Base-by-base conservation (phyloP, 768 basidiomycete genomes). In the Piloderma croceum region DNA sequence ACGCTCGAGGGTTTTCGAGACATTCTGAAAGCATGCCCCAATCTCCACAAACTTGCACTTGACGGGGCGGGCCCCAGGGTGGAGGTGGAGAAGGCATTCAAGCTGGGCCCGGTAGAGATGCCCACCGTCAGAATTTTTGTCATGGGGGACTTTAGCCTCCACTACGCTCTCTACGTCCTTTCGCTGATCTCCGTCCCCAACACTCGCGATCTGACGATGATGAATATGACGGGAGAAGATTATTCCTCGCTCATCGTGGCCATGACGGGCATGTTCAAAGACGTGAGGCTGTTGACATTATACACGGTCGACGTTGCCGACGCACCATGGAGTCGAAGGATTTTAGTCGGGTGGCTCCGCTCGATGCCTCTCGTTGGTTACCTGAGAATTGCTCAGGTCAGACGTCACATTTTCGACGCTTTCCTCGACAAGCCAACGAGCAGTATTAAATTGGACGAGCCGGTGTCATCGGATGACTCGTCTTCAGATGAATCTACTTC, bases 41-140 rank as follows among this genome's bases (percentile, higher is more conserved):
- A 58, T 6, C 55, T 88, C 19, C 56, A 57, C 38, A 79, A 77
- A 39, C 65, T 88, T 31, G 65, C 73, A 13, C 51, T 87, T 24
- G 77, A 83, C 51, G 76, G 76, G 36, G 81, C 79, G 20, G 80
- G 81, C 5, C 81, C 83, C 17, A 56, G 31, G 45, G 53, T 39
- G 66, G 53, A 48, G 42, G 54, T 36, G 45, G 55, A 36, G 51
- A 51, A 23, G 53, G 54, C 18, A 34, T 47, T 36, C 4, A 38
- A 31, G 20, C 36, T 62, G 10, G 38, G 45, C 1, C 73, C 79
- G 5, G 53, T 85, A 42, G 42, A 56, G 4, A 70, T 85, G 36
- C 67, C 63, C 9, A 49, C 63, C 22, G 67, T 87, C 10, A 69
- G 64, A 43, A 68, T 67, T 31, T 62, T 87, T 11, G 62, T 74